Conservation (phyloP, 148 eudicot species). For the Rhododendron kiyosumense region DNA sequence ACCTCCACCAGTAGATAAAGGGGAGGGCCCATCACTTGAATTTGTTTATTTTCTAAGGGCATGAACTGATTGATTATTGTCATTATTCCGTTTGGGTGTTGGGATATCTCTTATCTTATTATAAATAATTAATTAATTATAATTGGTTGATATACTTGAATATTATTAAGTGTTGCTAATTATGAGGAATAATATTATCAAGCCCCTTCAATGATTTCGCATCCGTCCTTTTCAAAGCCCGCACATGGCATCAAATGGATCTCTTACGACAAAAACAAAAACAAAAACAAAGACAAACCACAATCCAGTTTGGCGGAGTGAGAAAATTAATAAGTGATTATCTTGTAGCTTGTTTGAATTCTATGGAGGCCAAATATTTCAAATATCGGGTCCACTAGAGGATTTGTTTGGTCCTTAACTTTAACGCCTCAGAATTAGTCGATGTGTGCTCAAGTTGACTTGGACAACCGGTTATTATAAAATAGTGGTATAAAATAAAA, state of each 20-base stretch:
- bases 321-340: not conserved
- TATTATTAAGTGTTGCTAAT: not conserved
- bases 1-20: not conserved
- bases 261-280: not conserved
- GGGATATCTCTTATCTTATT: too few relatives aligned
- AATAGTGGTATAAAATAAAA: too few relatives aligned
- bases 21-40: not conserved
- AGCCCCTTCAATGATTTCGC: not conserved
- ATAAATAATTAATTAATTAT: too few relatives aligned
- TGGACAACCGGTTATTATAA: not conserved
- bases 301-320: not conserved
- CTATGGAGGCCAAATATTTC: too few relatives aligned
- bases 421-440: not conserved
- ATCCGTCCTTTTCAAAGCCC: not conserved
- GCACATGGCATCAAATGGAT: not conserved
- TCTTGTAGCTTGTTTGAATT: too few relatives aligned
- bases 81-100: too few relatives aligned
- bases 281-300: not conserved
- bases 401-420: not conserved
- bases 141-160: not conserved
- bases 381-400: too few relatives aligned
- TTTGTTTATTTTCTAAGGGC: too few relatives aligned
- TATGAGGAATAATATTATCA: not conserved
- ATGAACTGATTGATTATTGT: too few relatives aligned
- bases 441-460: too few relatives aligned